These are phyloP conservation scores for Calonectria pauciramosa DNA, from an alignment of 2,329 filamentous ascomycete genomes.

Conservation along the genomic window DNA sequence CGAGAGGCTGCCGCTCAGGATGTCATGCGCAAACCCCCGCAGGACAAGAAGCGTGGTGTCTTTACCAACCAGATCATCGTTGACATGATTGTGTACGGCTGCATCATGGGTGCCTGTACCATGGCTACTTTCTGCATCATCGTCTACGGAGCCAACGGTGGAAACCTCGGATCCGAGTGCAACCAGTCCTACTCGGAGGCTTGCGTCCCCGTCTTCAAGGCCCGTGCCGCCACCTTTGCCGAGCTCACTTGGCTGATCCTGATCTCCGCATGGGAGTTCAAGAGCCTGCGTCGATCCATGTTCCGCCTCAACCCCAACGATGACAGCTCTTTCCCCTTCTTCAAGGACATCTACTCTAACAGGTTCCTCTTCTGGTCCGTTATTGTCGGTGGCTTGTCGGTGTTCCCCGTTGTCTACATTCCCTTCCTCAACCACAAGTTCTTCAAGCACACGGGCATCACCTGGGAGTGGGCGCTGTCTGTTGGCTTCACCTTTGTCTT, in stretches of 20 bases:
- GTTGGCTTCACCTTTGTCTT: conserved; percentile 75
- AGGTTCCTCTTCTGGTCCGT: conserved; percentile 79
- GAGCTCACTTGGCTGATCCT: conserved; percentile 81
- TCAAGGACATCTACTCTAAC: conserved; percentile 77
- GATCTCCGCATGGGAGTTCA: conserved; percentile 83
- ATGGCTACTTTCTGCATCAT: conserved; percentile 76
- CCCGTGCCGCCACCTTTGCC: conserved; percentile 80
- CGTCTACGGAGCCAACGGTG: conserved; percentile 68
- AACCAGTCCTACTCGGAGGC: conserved; percentile 69
- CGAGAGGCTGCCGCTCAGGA: conserved; percentile 82
- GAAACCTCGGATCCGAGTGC: conserved; percentile 71
- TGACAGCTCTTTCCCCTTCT: conserved; percentile 65
- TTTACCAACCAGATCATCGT: conserved; percentile 84
- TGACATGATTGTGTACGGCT: conserved; percentile 85
- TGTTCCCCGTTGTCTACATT: conserved; percentile 80
- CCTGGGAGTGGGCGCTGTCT: conserved; percentile 82
- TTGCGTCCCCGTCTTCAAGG: conserved; percentile 75
- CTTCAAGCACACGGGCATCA: conserved; percentile 79
- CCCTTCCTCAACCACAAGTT: conserved; percentile 77
- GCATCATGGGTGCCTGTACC: conserved; percentile 81
- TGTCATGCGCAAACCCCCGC: conserved; percentile 85
- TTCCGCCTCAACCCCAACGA: conserved; percentile 74
- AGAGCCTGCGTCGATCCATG: conserved; percentile 78
- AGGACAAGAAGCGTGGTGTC: conserved; percentile 76
- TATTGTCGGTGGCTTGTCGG: conserved; percentile 69